Base-by-base conservation (phyloP, 2,329 filamentous ascomycete genomes). In the Fusarium irregulare region DNA sequence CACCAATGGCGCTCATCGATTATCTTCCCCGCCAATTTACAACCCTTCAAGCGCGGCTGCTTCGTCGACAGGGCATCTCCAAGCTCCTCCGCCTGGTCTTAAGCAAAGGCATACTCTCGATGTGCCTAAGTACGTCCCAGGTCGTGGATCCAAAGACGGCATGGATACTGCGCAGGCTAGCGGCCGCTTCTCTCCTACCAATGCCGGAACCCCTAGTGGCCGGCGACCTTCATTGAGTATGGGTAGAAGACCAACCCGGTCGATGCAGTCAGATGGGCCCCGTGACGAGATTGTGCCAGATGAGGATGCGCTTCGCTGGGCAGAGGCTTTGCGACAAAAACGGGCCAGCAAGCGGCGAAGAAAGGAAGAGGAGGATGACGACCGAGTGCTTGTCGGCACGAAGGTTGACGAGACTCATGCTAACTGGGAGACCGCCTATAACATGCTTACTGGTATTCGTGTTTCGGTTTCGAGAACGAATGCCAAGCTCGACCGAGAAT, bases 381-480 rank as follows among this genome's bases (percentile, higher is more conserved):
- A 98, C 75, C 89, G 94, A 67, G 95, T 99, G 12, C 87, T 98
- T 32, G 94, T 99, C 20, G 96, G 96, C 64, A 99, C 93, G 62
- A 98, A 98, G 83, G 96, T 99, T 55, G 96, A 99, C 78, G 94
- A 98, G 83, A 92, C 93, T 76, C 96, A 99, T 80, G 92, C 93
- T 73, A 98, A 98, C 80, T 99, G 93, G 91, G 94, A 97, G 46
- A 98, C 94, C 3, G 96, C 96, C 63, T 99, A 99, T 84, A 99
- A 99, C 81, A 99, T 99, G 96, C 87, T 99, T 83, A 99, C 96
- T 41, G 96, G 96, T 69, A 99, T 99, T 78, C 94, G 96, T 59
- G 97, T 98, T 76, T 94, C 93, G 45, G 96, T 99, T 27, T 98
- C 94, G 69, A 88, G 96, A 75, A 97, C 94, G 60, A 98, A 99